Percentiles rank a stretch among this genome's conserved stretches.
These are phyloP conservation scores for Suhomyces vadensis DNA, from an alignment of 805 yeast species.

Conservation along the genomic window DNA sequence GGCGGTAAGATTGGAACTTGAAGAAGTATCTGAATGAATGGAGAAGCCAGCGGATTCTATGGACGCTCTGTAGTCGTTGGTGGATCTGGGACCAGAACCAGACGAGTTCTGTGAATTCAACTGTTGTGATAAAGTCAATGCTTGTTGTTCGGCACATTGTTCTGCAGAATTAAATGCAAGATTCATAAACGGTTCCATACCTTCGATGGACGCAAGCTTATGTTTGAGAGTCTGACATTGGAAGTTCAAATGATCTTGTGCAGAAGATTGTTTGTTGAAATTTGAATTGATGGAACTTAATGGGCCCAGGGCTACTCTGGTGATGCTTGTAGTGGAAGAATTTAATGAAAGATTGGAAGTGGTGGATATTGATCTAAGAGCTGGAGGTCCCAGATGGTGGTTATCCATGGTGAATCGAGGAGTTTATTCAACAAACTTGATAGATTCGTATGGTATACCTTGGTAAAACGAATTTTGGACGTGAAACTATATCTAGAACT, in stretches of 20 bases:
- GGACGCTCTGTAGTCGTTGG: slow-evolving; percentile 34
- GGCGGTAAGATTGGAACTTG: slow-evolving; percentile 23
- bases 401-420: not conserved
- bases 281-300: slow-evolving; percentile 44
- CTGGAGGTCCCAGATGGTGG: slow-evolving; percentile 18
- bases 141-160: slow-evolving; percentile 71
- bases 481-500: not conserved
- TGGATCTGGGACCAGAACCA: slow-evolving; percentile 2
- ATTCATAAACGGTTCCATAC: slow-evolving; percentile 65
- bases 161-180: slow-evolving; percentile 68
- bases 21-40: slow-evolving; percentile 35
- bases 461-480: not conserved
- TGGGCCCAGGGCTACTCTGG: slow-evolving; percentile 49
- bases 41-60: slow-evolving; percentile 36
- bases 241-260: slow-evolving; percentile 68
- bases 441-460: not conserved
- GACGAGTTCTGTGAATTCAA: slow-evolving; percentile 24
- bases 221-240: slow-evolving; percentile 59
- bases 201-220: slow-evolving; percentile 59
- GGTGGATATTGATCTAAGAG: slow-evolving; percentile 42
- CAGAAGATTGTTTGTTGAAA: slow-evolving; percentile 64
- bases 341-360: slow-evolving; percentile 31
- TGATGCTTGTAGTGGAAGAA: slow-evolving; percentile 33
- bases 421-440: not conserved
- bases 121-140: slow-evolving; percentile 48